Base-by-base conservation (phyloP, 768 basidiomycete genomes). In the Leucogyrophana mollusca region DNA sequence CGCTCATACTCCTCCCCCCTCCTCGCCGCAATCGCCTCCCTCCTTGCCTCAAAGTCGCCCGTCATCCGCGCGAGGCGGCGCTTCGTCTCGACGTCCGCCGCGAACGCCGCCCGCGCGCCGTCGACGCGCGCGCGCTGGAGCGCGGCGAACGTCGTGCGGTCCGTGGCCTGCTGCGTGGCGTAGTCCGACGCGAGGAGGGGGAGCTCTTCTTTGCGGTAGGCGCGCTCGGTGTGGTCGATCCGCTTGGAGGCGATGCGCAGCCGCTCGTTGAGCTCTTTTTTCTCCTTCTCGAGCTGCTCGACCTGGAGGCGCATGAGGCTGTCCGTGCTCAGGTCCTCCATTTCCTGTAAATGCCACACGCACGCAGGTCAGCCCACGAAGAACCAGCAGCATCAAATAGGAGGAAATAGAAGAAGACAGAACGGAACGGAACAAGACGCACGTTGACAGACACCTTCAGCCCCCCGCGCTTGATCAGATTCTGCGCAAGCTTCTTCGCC, bases 201-300 rank as follows among this genome's bases (percentile, higher is more conserved):
- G 5, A 84, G 79, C 62, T 98, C 95, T 40, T 93, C 94, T 65
- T 93, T 92, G 55, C 95, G 87, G 70, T 86, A 90, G 1, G 94
- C 94, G 44, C 94, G 91, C 69, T 98, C 95, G 63, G 89, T 64
- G 69, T 99, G 95, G 61, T 98, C 96, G 56, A 97, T 80, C 20
- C 94, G 87, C 70, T 98, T 98, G 30, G 83, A 64, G 35, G 85
- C 77, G 53, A 94, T 80, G 18, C 92, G 85, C 39, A 95, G 76
- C 17, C 87, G 80, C 57, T 93, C 89, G 47, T 76, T 78, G 53
- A 90, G 73, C 55, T 93, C 89, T 57, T 82, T 86, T 77, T 94
- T 95, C 71, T 98, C 94, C 71, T 95, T 96, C 72, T 96, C 96
- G 36, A 97, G 77, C 61, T 97, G 93, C 54, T 92, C 85, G 30